Conservation (phyloP, 192 early-diverging fungal species). For the Kappamyces sp. region DNA sequence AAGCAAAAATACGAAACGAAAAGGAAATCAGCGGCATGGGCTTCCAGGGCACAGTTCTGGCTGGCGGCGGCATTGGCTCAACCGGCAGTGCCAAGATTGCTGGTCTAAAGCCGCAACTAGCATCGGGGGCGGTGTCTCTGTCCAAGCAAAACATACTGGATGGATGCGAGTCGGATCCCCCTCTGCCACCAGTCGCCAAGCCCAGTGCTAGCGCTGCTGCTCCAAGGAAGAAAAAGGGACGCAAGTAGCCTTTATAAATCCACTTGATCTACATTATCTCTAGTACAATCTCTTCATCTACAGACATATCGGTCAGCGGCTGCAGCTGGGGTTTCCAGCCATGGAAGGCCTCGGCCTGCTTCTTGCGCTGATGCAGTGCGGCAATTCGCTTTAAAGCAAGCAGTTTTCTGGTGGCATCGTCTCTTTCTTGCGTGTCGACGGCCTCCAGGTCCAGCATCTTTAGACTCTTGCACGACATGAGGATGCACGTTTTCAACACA, state of each 20-base stretch:
- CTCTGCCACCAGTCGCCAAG: no score
- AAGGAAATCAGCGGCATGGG: constrained; percentile 1
- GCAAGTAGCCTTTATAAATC: neutral
- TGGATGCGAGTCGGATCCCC: no score
- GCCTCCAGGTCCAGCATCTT: neutral
- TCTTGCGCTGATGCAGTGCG: neutral
- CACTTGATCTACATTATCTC: constrained; percentile 1
- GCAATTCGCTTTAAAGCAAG: constrained; percentile 9
- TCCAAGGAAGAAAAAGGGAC: neutral
- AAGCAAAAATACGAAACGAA: neutral
- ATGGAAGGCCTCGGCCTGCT: neutral
- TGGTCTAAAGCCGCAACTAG: constrained; percentile 3
- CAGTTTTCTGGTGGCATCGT: constrained; percentile 1
- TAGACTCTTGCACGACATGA: constrained; percentile 1
- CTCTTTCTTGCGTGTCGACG: neutral
- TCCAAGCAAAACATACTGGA: no score
- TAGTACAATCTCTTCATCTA: constrained; percentile 13
- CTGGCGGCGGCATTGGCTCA: neutral
- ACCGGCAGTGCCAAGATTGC: constrained; percentile 17
- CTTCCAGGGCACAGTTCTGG: constrained; percentile 4
- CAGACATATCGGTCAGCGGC: constrained; percentile 6
- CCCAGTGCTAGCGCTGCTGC: neutral
- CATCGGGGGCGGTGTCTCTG: no score
- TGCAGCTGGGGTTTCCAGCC: constrained; percentile 13
- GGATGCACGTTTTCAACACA: constrained; percentile 10